These are phyloP conservation scores for Thraustochytrium sp. DNA, from an alignment of 352 stramenopile genomes.

Conservation along the genomic window DNA sequence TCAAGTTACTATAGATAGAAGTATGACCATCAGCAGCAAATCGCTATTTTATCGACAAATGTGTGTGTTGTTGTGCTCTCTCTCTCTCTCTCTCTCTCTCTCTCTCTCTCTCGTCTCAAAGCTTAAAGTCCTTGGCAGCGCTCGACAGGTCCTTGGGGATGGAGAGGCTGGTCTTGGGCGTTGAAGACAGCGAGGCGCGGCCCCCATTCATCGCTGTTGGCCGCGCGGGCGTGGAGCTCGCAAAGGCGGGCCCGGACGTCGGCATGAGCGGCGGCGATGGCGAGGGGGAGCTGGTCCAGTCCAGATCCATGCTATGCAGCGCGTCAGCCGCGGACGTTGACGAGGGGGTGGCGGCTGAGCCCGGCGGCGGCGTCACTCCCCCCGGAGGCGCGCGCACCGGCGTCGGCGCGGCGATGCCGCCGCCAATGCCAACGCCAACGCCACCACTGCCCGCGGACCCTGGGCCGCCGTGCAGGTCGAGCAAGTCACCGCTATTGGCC, in stretches of 20 bases:
- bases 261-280: slow-evolving; percentile 13
- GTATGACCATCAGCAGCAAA: no score
- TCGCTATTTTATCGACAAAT: neutral
- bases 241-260: neutral
- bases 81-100: neutral
- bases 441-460: neutral
- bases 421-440: no score
- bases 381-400: neutral
- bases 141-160: slow-evolving; percentile 32
- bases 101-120: neutral
- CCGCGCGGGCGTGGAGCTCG: neutral
- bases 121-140: slow-evolving; percentile 38
- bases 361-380: neutral
- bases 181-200: neutral
- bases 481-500: slow-evolving; percentile 7
- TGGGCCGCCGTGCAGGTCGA: neutral
- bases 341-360: neutral
- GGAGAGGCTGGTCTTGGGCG: neutral
- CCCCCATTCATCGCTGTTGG: neutral
- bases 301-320: slow-evolving; percentile 13
- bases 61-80: no score
- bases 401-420: neutral
- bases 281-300: neutral
- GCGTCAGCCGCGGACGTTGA: neutral
- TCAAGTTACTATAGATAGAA: no score